Evolutionary conservation across 768 basidiomycete species (phyloP).

Genomic region (Candolleomyces aberdarensis): DNA sequence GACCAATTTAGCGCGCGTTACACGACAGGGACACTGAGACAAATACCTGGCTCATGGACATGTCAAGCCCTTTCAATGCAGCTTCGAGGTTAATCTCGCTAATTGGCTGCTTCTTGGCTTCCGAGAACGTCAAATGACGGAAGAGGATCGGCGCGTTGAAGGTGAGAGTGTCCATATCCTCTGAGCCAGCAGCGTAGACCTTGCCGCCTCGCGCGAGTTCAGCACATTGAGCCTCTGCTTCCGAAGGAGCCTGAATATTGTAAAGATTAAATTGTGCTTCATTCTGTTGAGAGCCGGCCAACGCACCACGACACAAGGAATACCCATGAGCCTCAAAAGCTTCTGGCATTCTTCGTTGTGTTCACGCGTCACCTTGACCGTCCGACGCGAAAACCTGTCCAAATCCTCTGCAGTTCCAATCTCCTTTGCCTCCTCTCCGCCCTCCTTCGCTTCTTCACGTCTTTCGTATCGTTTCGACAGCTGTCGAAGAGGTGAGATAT

Average conservation of each 20-base stretch:
- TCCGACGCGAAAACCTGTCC: conserved; percentile 84
- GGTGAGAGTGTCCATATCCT: conserved; percentile 99
- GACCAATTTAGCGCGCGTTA: neutral
- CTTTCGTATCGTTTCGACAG: conserved; percentile 94
- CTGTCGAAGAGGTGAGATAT: conserved; percentile 37
- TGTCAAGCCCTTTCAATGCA: conserved; percentile 84
- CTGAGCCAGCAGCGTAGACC: conserved; percentile 96
- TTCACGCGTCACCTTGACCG: conserved; percentile 91
- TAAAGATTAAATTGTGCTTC: too few relatives aligned
- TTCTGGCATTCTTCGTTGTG: conserved; percentile 95
- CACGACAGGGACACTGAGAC: neutral
- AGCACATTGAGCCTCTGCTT: conserved; percentile 98
- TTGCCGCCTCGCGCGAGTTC: conserved; percentile 96
- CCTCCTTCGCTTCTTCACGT: conserved; percentile 91
- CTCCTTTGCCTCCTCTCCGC: conserved; percentile 95
- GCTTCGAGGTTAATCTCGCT: conserved; percentile 82
- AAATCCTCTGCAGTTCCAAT: conserved; percentile 91
- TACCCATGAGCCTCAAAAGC: conserved; percentile 91
- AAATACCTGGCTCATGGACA: conserved; percentile 85
- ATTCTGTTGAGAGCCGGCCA: neutral
- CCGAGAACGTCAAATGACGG: conserved; percentile 96
- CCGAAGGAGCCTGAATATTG: conserved; percentile 82
- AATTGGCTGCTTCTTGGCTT: conserved; percentile 96
- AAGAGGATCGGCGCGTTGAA: conserved; percentile 90
- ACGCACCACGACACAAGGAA: conserved; percentile 87